Evolutionary conservation across 257 asterid genomes (phyloP), one percentile per base, ranked within the genome.

Genomic region (Solanum chilense): DNA sequence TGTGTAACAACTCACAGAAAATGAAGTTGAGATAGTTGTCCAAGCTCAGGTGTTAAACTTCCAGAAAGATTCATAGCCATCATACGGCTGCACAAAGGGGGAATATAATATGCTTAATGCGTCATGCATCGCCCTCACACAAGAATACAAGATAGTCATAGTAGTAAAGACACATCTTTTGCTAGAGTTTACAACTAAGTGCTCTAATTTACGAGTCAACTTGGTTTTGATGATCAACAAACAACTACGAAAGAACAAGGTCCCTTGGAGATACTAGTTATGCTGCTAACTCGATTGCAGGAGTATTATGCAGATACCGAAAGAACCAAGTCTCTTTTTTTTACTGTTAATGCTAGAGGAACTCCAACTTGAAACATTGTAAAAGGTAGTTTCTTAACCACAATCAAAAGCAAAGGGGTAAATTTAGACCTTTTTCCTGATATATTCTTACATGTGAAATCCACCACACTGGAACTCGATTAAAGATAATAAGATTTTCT

Each of bases 21-120:
- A 23, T 70, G 66, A 71, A 92, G 90, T 47, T 86, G 90, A 85
- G 94, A 92, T 74, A 92, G 88, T 56, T 83, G 91, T 82, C 94
- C 94, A 52, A 92, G 90, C 86, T 89, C 91, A 10, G 94, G 90
- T 82, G 92, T 87, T 85, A 92, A 90, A 84, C 39, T 89, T 88
- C 94, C 94, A 81, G 90, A 87, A 73, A 92, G 88, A 86, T 90
- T 47, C 92, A 83, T 88, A 64, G 89, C 89, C 94, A 92, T 90
- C 74, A 92, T 83, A 80, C 89, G 92, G 74, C 94, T 92, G 93
- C 88, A 87, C 13, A 74, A 31, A 74, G 20, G 18, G 52, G 68
- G 3, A 78, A 80, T 25, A 78, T 9, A 45, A 45, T 14, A 45
- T 9, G 84, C 5, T 47, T 80, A 80, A 45, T 15, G 42, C 15